These are phyloP conservation scores for Crataegus laevigata DNA, from an alignment of 306 rosid species.

Conservation along the genomic window DNA sequence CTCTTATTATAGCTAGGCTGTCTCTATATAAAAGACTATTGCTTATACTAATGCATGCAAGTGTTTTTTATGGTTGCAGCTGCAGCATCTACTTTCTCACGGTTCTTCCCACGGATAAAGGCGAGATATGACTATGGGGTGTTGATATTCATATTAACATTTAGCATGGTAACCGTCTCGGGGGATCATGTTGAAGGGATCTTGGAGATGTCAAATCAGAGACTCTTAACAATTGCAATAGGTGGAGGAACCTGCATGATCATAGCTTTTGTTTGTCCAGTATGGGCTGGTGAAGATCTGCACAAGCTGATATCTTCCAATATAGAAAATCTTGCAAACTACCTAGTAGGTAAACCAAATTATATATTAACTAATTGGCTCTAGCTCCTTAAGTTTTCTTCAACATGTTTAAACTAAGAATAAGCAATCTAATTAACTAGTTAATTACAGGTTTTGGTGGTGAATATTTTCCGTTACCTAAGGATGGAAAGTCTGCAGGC, in stretches of 20 bases:
- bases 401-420: not conserved
- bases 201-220: constrained; percentile 51
- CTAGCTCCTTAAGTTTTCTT: not conserved
- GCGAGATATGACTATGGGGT: constrained; percentile 84
- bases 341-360: constrained; percentile 45
- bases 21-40: not conserved
- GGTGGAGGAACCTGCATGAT: constrained; percentile 68
- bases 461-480: constrained; percentile 40
- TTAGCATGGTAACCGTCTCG: constrained; percentile 70
- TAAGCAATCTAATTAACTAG: not conserved
- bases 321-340: constrained; percentile 63
- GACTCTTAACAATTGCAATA: constrained; percentile 52
- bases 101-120: constrained; percentile 71
- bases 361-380: not conserved
- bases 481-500: constrained; percentile 19
- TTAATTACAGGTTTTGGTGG: constrained; percentile 51
- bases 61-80: constrained; percentile 40
- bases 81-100: constrained; percentile 52
- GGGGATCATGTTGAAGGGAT: constrained; percentile 50
- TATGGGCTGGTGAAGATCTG: constrained; percentile 93
- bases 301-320: constrained; percentile 66
- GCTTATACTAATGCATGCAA: not conserved
- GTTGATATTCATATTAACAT: constrained; percentile 74
- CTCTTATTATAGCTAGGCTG: not conserved
- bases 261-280: constrained; percentile 54